Conservation (phyloP, 2,329 filamentous ascomycete genomes). For the Pseudogymnoascus sp. region DNA sequence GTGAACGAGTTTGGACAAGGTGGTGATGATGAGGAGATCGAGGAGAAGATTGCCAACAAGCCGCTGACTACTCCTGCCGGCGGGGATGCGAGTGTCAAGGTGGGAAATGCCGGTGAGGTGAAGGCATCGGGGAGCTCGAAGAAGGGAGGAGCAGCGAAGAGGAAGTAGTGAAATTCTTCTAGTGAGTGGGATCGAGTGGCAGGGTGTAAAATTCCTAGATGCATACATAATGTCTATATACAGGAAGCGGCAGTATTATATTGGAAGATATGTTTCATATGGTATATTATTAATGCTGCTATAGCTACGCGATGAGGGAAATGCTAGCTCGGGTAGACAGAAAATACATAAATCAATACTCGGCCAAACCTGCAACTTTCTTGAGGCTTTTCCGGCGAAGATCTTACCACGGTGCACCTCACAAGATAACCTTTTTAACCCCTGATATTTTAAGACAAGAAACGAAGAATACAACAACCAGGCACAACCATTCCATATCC, state of each 20-base stretch:
- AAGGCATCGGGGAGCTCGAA: slow-evolving; percentile 45
- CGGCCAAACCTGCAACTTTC: background rate
- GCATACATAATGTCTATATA: background rate
- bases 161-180: slow-evolving; percentile 32
- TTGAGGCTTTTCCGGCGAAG: background rate
- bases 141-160: slow-evolving; percentile 42
- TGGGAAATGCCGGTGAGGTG: slow-evolving; percentile 17
- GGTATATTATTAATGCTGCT: background rate
- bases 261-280: background rate
- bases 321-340: background rate
- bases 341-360: slow-evolving; percentile 1
- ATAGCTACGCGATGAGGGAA: background rate
- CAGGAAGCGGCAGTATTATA: background rate
- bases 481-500: background rate
- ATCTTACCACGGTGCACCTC: background rate
- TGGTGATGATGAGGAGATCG: slow-evolving; percentile 74
- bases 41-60: slow-evolving; percentile 42
- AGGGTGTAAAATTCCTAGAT: background rate
- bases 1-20: slow-evolving; percentile 98
- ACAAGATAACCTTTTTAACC: background rate
- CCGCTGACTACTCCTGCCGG: slow-evolving; percentile 19
- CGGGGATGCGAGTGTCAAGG: slow-evolving; percentile 18
- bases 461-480: slow-evolving; percentile 1
- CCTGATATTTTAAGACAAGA: slow-evolving; percentile 6
- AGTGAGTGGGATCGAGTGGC: slow-evolving; percentile 15